Evolutionary conservation across 2,329 filamentous ascomycete genomes (phyloP).

Genomic region (Septoria linicola): DNA sequence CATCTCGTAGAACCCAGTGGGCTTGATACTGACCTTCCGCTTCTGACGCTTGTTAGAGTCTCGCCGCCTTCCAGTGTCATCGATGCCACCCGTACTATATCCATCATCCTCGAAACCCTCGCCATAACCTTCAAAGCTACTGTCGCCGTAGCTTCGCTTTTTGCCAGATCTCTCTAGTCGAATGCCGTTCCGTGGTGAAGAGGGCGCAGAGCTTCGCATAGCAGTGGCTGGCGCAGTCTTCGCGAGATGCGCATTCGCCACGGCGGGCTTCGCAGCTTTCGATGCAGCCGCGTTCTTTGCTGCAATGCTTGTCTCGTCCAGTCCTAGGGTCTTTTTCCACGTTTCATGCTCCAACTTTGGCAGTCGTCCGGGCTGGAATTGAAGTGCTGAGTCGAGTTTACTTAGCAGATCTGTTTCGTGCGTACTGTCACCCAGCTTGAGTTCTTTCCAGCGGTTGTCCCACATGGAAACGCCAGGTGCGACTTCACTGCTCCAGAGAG

Average conservation of each 20-base stretch:
- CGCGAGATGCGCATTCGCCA: constrained; percentile 28
- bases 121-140: constrained; percentile 71
- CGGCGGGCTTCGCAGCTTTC: constrained; percentile 14
- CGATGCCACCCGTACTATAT: constrained; percentile 70
- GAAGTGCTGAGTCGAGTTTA: constrained; percentile 44
- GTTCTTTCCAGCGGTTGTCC: constrained; percentile 41
- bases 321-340: constrained; percentile 46
- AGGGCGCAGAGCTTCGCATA: constrained; percentile 36
- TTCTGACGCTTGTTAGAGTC: constrained; percentile 34
- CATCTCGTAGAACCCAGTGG: background rate
- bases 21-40: constrained; percentile 28
- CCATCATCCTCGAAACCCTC: constrained; percentile 69
- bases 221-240: constrained; percentile 30
- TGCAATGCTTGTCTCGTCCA: constrained; percentile 42
- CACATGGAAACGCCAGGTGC: constrained; percentile 30
- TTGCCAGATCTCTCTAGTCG: constrained; percentile 66
- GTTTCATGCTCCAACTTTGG: constrained; percentile 43
- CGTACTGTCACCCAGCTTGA: constrained; percentile 39
- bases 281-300: constrained; percentile 28
- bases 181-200: constrained; percentile 45
- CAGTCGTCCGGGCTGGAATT: constrained; percentile 46
- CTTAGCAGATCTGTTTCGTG: constrained; percentile 34
- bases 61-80: constrained; percentile 47
- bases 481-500: constrained; percentile 30
- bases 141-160: constrained; percentile 74